Conservation (phyloP, 164 flowering plant species). For the Berberis thunbergii region DNA sequence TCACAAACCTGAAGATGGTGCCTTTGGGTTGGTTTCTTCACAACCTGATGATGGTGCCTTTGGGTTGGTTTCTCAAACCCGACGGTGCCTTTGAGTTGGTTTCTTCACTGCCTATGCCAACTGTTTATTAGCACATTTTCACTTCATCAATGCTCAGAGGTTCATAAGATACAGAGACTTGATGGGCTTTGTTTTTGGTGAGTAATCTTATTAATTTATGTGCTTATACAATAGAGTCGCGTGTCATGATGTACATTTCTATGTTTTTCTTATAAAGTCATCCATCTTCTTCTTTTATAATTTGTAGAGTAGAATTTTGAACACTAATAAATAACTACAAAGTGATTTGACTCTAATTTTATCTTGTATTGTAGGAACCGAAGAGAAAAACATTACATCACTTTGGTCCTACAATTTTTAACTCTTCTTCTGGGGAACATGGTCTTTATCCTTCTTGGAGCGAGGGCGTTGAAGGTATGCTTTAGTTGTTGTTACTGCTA, state of each 20-base stretch:
- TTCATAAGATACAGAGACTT: slow-evolving; percentile 60
- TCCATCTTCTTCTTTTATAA: not conserved
- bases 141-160: slow-evolving; percentile 38
- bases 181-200: slow-evolving; percentile 44
- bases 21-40: slow-evolving; percentile 42
- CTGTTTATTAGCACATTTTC: slow-evolving; percentile 46
- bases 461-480: slow-evolving; percentile 27
- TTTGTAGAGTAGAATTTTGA: not conserved
- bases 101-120: slow-evolving; percentile 32
- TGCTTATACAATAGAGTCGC: not conserved
- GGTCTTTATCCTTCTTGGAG: slow-evolving; percentile 56
- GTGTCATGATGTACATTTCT: not conserved
- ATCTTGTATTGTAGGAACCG: slow-evolving; percentile 21
- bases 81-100: slow-evolving; percentile 43
- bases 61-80: too few relatives aligned
- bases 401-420: slow-evolving; percentile 42
- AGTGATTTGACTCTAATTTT: not conserved
- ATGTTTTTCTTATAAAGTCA: not conserved
- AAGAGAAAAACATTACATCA: slow-evolving; percentile 31
- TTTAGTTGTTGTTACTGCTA: too few relatives aligned
- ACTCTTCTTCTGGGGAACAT: slow-evolving; percentile 39
- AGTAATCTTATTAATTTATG: not conserved
- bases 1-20: slow-evolving; percentile 11
- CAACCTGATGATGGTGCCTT: too few relatives aligned
- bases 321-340: too few relatives aligned